Evolutionary conservation across 2,329 filamentous ascomycete genomes (phyloP).

Genomic region (Aurifilum marmelostoma): DNA sequence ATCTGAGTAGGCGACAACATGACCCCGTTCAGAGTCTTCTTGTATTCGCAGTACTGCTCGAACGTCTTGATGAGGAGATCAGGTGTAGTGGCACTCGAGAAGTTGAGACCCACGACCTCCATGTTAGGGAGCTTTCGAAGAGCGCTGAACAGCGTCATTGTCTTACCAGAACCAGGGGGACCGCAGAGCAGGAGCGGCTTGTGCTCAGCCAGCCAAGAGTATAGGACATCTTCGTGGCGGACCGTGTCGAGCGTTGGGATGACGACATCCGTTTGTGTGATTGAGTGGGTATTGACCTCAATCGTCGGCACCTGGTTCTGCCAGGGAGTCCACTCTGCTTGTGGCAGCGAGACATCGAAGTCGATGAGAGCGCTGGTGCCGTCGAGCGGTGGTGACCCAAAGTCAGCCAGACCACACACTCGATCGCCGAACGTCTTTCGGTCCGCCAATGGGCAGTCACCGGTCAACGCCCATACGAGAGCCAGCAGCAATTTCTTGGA

Average conservation of each 20-base stretch:
- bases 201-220: conserved; percentile 98
- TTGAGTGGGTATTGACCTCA: conserved; percentile 97
- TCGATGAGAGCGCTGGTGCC: conserved; percentile 88
- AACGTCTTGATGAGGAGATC: conserved; percentile 99
- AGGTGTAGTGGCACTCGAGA: conserved; percentile 97
- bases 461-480: conserved; percentile 92
- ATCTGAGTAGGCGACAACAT: conserved; percentile 96
- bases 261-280: conserved; percentile 97
- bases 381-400: conserved; percentile 80
- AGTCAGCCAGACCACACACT: conserved; percentile 78
- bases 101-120: conserved; percentile 99
- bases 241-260: conserved; percentile 98
- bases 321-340: conserved; percentile 89
- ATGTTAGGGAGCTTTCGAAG: conserved; percentile 96
- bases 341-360: conserved; percentile 86
- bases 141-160: conserved; percentile 98
- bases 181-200: conserved; percentile 96
- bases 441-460: conserved; percentile 87
- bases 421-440: conserved; percentile 89
- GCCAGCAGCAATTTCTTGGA: conserved; percentile 94
- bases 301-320: conserved; percentile 92
- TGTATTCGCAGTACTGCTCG: conserved; percentile 99
- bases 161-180: conserved; percentile 98
- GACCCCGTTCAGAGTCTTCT: conserved; percentile 95
- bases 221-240: conserved; percentile 97